Evolutionary conservation across 2,329 filamentous ascomycete species (phyloP).

Genomic region (Botrytis fabae): DNA sequence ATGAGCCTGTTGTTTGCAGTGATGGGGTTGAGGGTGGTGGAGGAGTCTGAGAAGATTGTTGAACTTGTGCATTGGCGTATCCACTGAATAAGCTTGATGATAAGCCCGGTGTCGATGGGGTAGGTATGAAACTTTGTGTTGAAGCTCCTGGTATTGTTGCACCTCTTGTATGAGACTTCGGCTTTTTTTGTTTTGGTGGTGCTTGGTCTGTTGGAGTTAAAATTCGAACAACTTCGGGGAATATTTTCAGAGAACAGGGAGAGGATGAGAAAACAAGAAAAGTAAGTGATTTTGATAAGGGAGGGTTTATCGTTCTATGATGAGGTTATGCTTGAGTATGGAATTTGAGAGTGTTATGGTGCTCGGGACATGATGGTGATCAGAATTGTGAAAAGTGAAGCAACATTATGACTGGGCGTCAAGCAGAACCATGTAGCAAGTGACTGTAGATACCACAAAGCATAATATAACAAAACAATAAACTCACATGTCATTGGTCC

Average conservation of each 20-base stretch:
- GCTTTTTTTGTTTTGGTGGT: conserved; percentile 1
- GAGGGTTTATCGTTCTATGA: neutral
- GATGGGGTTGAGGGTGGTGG: conserved; percentile 6
- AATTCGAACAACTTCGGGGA: neutral
- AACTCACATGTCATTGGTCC: conserved; percentile 19
- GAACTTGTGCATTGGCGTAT: neutral
- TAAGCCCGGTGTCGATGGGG: neutral
- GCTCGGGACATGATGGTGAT: neutral
- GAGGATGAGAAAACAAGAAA: neutral
- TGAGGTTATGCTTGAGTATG: neutral
- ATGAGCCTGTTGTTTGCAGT: conserved; percentile 8
- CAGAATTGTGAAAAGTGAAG: neutral
- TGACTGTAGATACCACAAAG: neutral
- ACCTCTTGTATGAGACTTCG: conserved; percentile 15
- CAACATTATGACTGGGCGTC: neutral
- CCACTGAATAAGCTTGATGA: neutral
- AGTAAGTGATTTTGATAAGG: neutral
- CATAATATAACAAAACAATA: neutral
- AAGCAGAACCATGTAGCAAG: conserved; percentile 19
- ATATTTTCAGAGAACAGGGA: neutral
- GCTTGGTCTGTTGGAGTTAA: conserved; percentile 24
- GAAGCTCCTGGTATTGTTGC: conserved; percentile 15
- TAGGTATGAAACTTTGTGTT: neutral
- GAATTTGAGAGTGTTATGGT: neutral
- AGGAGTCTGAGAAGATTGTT: neutral